Percentiles rank a stretch among this genome's conserved stretches.
phyloP scores from a whole-genome alignment of 495 filamentous ascomycete species.

The Penicillium antarcticum region DNA sequence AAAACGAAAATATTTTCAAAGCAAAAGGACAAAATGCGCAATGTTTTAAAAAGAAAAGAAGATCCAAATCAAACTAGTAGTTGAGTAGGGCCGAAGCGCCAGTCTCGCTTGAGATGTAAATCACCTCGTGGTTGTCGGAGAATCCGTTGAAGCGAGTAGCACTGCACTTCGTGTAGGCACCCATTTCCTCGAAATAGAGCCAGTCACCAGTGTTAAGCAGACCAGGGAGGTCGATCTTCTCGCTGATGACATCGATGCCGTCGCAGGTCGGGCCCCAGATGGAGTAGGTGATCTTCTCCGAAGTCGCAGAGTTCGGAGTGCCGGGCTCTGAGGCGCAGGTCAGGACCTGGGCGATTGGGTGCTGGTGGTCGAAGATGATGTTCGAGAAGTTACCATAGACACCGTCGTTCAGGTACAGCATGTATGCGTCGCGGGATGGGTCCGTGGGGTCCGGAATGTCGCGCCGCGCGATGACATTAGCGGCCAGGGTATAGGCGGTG shows the following conservation, averaged over 20 bases:
- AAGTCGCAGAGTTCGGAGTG: slow-evolving; percentile 48
- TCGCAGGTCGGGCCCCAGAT: slow-evolving; percentile 99
- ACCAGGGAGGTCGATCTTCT: slow-evolving; percentile 68
- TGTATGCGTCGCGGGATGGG: slow-evolving; percentile 66
- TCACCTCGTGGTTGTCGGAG: slow-evolving; percentile 82
- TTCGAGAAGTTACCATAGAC: slow-evolving; percentile 97
- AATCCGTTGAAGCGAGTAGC: slow-evolving; percentile 99
- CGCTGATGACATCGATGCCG: slow-evolving; percentile 87
- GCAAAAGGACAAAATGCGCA: slow-evolving; percentile 3
- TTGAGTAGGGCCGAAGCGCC: slow-evolving; percentile 76
- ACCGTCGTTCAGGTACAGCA: slow-evolving; percentile 96
- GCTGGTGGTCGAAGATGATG: slow-evolving; percentile 98
- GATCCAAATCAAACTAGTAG: slow-evolving; percentile 26
- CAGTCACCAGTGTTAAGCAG: slow-evolving; percentile 88
- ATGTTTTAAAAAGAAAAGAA: not conserved
- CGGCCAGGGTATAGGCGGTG: slow-evolving; percentile 87
- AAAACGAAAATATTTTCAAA: slow-evolving; percentile 5
- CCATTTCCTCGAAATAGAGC: slow-evolving; percentile 99
- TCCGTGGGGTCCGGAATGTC: slow-evolving; percentile 64
- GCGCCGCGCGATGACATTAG: slow-evolving; percentile 93
- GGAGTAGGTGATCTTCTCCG: slow-evolving; percentile 63
- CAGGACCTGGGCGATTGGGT: slow-evolving; percentile 79
- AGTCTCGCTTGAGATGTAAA: slow-evolving; percentile 91
- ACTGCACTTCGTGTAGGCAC: slow-evolving; percentile 95
- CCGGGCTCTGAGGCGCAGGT: slow-evolving; percentile 48